Evolutionary conservation across 2,329 filamentous ascomycete genomes (phyloP).

Genomic region (Diaporthe citri): DNA sequence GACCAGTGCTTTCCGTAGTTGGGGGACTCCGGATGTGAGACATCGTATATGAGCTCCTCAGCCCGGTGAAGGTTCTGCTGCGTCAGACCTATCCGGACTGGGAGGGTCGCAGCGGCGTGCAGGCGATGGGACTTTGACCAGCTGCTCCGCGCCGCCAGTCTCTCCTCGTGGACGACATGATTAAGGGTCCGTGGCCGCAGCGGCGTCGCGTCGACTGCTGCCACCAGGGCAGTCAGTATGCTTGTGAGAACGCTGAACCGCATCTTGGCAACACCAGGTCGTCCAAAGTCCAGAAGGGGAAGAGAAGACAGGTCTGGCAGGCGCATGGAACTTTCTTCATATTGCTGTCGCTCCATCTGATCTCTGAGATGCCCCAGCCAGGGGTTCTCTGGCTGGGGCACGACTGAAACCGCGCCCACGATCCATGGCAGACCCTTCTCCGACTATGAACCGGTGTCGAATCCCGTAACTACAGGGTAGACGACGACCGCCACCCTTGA

Average conservation of each 20-base stretch:
- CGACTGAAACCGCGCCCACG: conserved; percentile 34
- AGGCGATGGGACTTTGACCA: conserved; percentile 46
- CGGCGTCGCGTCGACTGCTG: conserved; percentile 45
- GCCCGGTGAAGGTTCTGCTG: conserved; percentile 61
- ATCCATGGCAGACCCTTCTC: conserved; percentile 16
- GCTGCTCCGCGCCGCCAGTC: conserved; percentile 41
- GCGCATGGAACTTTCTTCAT: conserved; percentile 30
- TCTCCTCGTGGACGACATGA: conserved; percentile 51
- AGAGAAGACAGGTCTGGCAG: neutral
- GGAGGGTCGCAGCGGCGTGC: conserved; percentile 46
- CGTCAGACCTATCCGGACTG: conserved; percentile 58
- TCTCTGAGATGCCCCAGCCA: conserved; percentile 9
- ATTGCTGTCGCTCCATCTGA: conserved; percentile 33
- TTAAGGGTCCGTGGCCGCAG: conserved; percentile 29
- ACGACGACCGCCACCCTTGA: neutral
- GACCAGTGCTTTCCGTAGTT: conserved; percentile 63
- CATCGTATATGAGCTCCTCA: conserved; percentile 57
- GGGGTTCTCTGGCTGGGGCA: conserved; percentile 19
- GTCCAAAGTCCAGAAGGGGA: conserved; percentile 22
- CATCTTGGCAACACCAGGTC: conserved; percentile 42
- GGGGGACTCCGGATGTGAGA: conserved; percentile 58
- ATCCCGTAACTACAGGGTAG: neutral
- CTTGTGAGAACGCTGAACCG: conserved; percentile 42
- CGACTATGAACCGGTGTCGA: conserved; percentile 1
- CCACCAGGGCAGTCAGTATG: conserved; percentile 49